These are phyloP conservation scores for Umbellularia californica DNA, from an alignment of 164 flowering plant genomes.

Conservation along the genomic window DNA sequence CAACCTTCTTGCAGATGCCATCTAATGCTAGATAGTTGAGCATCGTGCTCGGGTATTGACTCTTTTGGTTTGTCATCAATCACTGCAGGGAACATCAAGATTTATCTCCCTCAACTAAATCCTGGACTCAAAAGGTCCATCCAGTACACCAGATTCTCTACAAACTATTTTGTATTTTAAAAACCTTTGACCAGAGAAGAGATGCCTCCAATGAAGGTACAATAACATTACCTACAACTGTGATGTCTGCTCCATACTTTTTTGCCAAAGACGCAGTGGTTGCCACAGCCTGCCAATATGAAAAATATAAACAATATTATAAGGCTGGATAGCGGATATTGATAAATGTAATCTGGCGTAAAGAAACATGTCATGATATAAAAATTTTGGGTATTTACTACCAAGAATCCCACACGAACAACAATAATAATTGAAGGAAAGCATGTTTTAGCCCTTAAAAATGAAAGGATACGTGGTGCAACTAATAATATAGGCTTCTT, in stretches of 20 bases:
- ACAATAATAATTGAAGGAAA: neutral
- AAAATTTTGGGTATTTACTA: neutral
- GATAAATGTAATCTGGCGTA: neutral
- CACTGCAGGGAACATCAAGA: conserved; percentile 61
- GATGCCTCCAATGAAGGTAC: conserved; percentile 1
- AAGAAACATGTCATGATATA: neutral
- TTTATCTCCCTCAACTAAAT: conserved; percentile 21
- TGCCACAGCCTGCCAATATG: conserved; percentile 64
- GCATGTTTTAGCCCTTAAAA: neutral
- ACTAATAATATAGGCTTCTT: neutral
- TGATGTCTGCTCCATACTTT: conserved; percentile 92
- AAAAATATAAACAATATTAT: conserved; percentile 5
- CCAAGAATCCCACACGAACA: neutral
- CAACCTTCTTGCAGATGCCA: conserved; percentile 97
- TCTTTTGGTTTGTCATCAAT: conserved; percentile 80
- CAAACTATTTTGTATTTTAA: conserved; percentile 7
- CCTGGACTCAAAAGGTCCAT: conserved; percentile 21
- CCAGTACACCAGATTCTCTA: conserved; percentile 14
- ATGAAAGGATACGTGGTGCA: neutral
- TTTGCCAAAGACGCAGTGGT: conserved; percentile 86
- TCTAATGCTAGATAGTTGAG: conserved; percentile 81
- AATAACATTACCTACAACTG: conserved; percentile 74
- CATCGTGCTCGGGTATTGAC: conserved; percentile 68
- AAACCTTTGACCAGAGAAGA: neutral
- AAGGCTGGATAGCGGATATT: neutral